A percentile compares a stretch with the other conserved stretches of the same genome.
phyloP scores from a whole-genome alignment of 148 eudicot species.

The Chenopodium suecicum region DNA sequence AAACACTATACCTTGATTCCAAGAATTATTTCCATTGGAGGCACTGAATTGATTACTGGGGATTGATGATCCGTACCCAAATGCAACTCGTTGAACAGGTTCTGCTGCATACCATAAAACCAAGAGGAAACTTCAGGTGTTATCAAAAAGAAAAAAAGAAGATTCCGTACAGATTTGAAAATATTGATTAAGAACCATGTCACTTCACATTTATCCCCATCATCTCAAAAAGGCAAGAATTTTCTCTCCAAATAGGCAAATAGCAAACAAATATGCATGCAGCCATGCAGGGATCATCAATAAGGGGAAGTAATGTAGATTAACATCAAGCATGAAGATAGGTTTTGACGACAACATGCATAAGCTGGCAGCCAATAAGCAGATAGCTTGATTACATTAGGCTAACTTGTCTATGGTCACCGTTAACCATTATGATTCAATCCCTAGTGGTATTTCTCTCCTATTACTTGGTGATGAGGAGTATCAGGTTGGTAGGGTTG shows the following conservation, averaged over 20 bases:
- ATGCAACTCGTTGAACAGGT: slow-evolving; percentile 49
- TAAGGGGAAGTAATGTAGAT: too few species aligned
- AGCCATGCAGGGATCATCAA: not conserved
- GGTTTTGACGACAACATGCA: not conserved
- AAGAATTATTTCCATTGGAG: slow-evolving; percentile 25
- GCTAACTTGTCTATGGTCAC: not conserved
- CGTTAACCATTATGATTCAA: not conserved
- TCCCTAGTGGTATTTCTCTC: not conserved
- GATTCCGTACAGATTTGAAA: not conserved
- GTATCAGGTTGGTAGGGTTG: not conserved
- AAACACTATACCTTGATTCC: slow-evolving; percentile 32
- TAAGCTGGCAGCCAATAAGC: too few species aligned
- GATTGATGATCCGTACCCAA: slow-evolving; percentile 48
- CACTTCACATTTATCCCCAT: not conserved
- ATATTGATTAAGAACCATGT: not conserved
- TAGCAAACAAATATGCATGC: not conserved
- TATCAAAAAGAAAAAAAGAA: not conserved
- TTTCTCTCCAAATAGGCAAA: not conserved
- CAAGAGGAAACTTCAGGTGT: slow-evolving; percentile 1
- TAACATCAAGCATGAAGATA: too few species aligned
- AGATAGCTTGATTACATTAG: not conserved
- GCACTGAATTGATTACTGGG: slow-evolving; percentile 36
- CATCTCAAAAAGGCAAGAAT: not conserved
- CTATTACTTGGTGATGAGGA: not conserved
- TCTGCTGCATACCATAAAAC: slow-evolving; percentile 37